These are phyloP conservation scores for Xylaria telfairii DNA, from an alignment of 495 filamentous ascomycete species.

Conservation along the genomic window DNA sequence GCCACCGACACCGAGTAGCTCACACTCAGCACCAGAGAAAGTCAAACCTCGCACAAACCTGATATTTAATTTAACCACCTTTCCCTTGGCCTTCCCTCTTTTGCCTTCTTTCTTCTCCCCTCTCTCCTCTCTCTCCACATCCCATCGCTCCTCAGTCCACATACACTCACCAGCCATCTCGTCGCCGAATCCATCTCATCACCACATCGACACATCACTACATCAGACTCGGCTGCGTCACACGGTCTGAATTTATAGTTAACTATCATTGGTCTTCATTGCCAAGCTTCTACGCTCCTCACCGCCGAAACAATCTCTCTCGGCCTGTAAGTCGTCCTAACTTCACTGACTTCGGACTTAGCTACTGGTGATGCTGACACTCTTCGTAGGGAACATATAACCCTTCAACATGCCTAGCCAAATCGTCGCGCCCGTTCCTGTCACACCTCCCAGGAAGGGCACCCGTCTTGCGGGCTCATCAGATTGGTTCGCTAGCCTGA, in stretches of 20 bases:
- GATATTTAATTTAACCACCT: conserved; percentile 23
- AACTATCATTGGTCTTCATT: background rate
- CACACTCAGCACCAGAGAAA: conserved; percentile 13
- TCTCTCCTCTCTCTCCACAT: background rate
- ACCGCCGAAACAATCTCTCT: background rate
- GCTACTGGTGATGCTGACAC: background rate
- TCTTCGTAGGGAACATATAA: conserved; percentile 12
- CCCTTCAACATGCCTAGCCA: conserved; percentile 52
- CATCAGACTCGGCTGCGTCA: background rate
- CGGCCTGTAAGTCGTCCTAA: conserved; percentile 7
- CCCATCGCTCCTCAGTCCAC: conserved; percentile 22
- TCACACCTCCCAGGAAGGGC: conserved; percentile 48
- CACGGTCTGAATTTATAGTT: background rate
- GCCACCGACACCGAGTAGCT: conserved; percentile 19
- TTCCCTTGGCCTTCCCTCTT: background rate
- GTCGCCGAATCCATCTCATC: background rate
- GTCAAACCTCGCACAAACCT: conserved; percentile 26
- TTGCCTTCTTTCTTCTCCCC: background rate
- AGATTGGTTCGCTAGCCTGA: conserved; percentile 55
- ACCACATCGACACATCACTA: background rate
- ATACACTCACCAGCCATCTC: conserved; percentile 19
- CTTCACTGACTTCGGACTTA: background rate
- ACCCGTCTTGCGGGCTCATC: conserved; percentile 45
- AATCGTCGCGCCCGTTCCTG: conserved; percentile 51
- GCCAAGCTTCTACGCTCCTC: conserved; percentile 2